Evolutionary conservation across 352 stramenopile genomes (phyloP), one percentile per base, ranked within the genome.

Genomic region (Phytophthora colocasiae): DNA sequence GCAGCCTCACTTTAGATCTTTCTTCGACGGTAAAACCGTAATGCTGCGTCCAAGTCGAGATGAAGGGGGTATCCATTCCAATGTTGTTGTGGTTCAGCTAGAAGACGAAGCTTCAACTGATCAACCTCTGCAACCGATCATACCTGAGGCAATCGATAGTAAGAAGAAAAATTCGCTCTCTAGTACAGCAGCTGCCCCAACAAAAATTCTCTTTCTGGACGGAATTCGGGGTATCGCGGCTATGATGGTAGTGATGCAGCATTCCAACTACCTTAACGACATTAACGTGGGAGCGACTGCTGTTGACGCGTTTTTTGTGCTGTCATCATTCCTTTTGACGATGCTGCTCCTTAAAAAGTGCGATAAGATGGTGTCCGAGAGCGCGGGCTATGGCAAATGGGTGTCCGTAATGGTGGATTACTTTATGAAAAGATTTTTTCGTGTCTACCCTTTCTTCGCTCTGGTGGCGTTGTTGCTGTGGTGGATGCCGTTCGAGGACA

Each of bases 371-470:
- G 11, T 75, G 19, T 15, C 48, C 17, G 58, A 69, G 51, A 41
- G 54, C 19, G 61, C 71, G 1, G 67, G 39, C 14, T 6, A 31
- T 19, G 39, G 47, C 3, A 48, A 52, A 50, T 75, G 57, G 62
- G 29, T n/a, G 10, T 63, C 65, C 19, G 52, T 47, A 11, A 53
- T 79, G 9, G 8, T 26, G 15, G 75, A 84, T 50, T 85, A 88
- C 46, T 76, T 80, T 32, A 64, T 40, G 9, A 84, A 83, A 36
- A 69, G 77, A 1, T 81, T 85, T 34, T 77, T 88, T n/a, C 76
- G 74, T 26, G 79, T 87, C 8, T 88, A 88, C 32, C 76, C 79
- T 44, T 51, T 85, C 1, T 88, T 88, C 36, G 57, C 57, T 22
- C 52, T 73, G 4, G 24, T 83, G 11, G 69, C 55, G 6, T 15